A percentile compares a stretch with the other conserved stretches of the same genome.
phyloP scores from a whole-genome alignment of 768 basidiomycete species.

The Boletus speciosus region DNA sequence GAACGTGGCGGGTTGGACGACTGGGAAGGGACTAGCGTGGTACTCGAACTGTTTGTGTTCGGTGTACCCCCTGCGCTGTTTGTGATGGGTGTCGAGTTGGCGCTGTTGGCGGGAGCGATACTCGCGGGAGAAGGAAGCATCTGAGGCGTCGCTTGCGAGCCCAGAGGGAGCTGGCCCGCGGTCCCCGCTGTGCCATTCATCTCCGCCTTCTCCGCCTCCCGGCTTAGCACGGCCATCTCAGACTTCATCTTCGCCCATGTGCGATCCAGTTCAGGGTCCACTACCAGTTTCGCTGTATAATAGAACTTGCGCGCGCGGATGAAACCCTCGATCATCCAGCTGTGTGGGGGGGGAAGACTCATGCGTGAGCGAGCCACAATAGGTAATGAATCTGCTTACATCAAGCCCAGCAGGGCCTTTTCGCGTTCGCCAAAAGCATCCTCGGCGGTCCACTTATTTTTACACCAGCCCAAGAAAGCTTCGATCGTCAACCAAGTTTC shows the following conservation, averaged over 20 bases:
- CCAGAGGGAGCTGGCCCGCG: constrained; percentile 25
- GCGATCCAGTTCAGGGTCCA: constrained; percentile 34
- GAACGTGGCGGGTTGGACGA: constrained; percentile 28
- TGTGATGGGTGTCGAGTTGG: constrained; percentile 73
- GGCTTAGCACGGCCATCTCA: constrained; percentile 31
- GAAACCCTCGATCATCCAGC: constrained; percentile 77
- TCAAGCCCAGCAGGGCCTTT: constrained; percentile 69
- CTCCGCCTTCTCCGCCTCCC: constrained; percentile 36
- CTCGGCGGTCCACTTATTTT: constrained; percentile 57
- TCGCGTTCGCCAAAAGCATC: constrained; percentile 45
- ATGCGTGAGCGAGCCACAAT: constrained; percentile 26
- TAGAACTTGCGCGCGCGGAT: constrained; percentile 54
- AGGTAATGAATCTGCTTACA: constrained; percentile 49
- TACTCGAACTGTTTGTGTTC: constrained; percentile 32
- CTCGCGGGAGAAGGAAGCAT: constrained; percentile 82
- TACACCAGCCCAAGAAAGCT: constrained; percentile 69
- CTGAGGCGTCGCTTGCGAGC: constrained; percentile 49
- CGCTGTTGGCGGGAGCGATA: constrained; percentile 62
- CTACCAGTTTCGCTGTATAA: constrained; percentile 34
- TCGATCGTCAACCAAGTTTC: constrained; percentile 69
- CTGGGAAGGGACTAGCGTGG: constrained; percentile 25
- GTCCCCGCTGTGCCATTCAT: constrained; percentile 28
- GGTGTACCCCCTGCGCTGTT: constrained; percentile 54
- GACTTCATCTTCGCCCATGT: constrained; percentile 33
- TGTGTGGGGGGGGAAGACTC: constrained; percentile 31